Evolutionary conservation across 305 asterid genomes (phyloP).

Genomic region (Rubia occidens): DNA sequence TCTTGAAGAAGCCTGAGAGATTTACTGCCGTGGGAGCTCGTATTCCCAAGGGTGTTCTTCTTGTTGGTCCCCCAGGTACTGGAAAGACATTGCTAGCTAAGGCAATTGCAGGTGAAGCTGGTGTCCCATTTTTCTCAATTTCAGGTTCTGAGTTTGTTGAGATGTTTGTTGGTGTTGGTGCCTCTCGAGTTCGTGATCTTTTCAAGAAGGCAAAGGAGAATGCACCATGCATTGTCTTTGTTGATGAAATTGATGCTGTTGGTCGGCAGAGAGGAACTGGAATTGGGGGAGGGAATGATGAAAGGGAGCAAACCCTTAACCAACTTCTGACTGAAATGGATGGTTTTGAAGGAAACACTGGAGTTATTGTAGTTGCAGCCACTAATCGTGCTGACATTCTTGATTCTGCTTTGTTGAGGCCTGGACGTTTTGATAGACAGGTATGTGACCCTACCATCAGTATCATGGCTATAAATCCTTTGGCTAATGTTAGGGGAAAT

Average conservation of each 20-base stretch:
- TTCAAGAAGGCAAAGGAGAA: constrained; percentile 97
- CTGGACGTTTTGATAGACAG: constrained; percentile 46
- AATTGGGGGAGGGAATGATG: constrained; percentile 92
- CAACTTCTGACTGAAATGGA: constrained; percentile 94
- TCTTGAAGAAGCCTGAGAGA: constrained; percentile 85
- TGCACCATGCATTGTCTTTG: constrained; percentile 87
- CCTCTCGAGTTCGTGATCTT: constrained; percentile 88
- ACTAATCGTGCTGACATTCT: constrained; percentile 47
- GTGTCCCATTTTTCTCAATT: constrained; percentile 86
- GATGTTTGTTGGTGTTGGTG: constrained; percentile 97
- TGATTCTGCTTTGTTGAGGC: constrained; percentile 40
- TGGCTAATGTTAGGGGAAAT: not conserved
- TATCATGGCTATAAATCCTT: not conserved
- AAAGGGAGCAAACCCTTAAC: constrained; percentile 87
- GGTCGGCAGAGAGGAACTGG: constrained; percentile 96
- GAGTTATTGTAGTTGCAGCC: constrained; percentile 44
- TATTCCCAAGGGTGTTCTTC: constrained; percentile 93
- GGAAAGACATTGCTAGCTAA: constrained; percentile 87
- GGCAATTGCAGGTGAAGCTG: constrained; percentile 96
- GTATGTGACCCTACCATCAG: constrained; percentile 17
- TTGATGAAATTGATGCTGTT: constrained; percentile 95
- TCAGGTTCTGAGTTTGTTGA: constrained; percentile 96
- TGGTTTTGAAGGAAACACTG: constrained; percentile 91
- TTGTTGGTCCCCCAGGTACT: constrained; percentile 92
- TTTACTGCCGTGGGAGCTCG: constrained; percentile 93